Conservation (phyloP, 2,329 filamentous ascomycete genomes). For the Cercospora zeae-maydis region DNA sequence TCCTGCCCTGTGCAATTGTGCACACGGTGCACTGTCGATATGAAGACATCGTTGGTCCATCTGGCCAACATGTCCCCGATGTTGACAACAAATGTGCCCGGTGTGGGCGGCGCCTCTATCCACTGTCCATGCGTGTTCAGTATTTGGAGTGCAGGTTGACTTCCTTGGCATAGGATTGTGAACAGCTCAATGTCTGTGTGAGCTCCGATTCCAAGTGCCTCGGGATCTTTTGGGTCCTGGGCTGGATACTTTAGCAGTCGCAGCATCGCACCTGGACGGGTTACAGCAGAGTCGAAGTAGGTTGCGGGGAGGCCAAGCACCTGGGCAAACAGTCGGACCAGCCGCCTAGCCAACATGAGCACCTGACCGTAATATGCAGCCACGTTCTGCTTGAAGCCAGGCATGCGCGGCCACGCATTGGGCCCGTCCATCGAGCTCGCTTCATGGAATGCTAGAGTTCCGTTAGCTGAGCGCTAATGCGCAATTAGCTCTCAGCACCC, state of each 20-base stretch:
- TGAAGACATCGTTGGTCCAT: constrained; percentile 46
- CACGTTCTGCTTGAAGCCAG: constrained; percentile 37
- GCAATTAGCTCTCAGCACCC: neutral
- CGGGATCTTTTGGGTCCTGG: constrained; percentile 20
- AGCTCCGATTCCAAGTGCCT: constrained; percentile 38
- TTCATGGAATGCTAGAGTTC: neutral
- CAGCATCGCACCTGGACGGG: constrained; percentile 39
- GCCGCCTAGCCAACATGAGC: constrained; percentile 38
- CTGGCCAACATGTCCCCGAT: constrained; percentile 51
- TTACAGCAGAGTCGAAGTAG: constrained; percentile 40
- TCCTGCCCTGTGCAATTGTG: constrained; percentile 42
- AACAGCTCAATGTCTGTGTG: constrained; percentile 34
- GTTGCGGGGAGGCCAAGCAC: constrained; percentile 37
- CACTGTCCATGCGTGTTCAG: constrained; percentile 39
- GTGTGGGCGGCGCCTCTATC: constrained; percentile 45
- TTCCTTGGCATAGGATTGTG: constrained; percentile 26
- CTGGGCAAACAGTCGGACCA: constrained; percentile 40
- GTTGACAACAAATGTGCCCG: constrained; percentile 49
- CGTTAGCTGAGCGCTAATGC: neutral
- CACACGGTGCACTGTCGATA: constrained; percentile 47
- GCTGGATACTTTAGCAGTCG: constrained; percentile 42
- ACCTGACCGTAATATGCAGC: constrained; percentile 38
- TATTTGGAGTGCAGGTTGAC: constrained; percentile 26
- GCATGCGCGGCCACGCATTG: constrained; percentile 29
- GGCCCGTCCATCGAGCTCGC: constrained; percentile 22